Evolutionary conservation across 345 rosid species (phyloP).

Genomic region (Populus davidiana): DNA sequence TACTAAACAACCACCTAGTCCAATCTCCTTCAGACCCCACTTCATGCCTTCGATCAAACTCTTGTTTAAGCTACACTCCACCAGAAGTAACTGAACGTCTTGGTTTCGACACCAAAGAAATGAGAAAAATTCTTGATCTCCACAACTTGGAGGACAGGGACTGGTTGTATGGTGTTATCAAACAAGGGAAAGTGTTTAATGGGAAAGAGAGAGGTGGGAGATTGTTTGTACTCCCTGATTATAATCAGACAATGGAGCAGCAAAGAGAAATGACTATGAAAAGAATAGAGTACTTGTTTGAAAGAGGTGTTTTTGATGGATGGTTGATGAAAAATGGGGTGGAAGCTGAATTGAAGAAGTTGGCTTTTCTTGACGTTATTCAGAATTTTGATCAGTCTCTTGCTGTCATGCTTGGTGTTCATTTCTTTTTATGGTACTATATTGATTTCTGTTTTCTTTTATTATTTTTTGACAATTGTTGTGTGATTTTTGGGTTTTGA

Average conservation of each 20-base stretch:
- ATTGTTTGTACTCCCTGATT: conserved; percentile 70
- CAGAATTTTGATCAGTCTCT: conserved; percentile 70
- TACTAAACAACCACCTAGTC: conserved; percentile 58
- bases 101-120: conserved; percentile 54
- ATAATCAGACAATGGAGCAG: conserved; percentile 88
- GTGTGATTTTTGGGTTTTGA: neutral
- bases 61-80: conserved; percentile 57
- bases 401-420: conserved; percentile 71
- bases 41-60: conserved; percentile 25
- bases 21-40: conserved; percentile 16
- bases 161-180: conserved; percentile 68
- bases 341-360: conserved; percentile 56
- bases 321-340: conserved; percentile 66
- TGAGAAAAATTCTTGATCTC: conserved; percentile 66
- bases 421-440: conserved; percentile 68
- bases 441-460: neutral
- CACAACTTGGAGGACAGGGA: conserved; percentile 73
- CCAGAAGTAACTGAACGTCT: conserved; percentile 58
- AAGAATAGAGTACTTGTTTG: conserved; percentile 54
- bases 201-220: conserved; percentile 62
- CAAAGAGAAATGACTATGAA: conserved; percentile 83
- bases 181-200: conserved; percentile 67
- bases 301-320: conserved; percentile 61
- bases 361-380: conserved; percentile 55
- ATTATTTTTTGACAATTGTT: neutral